Base-by-base conservation (phyloP, 2,329 filamentous ascomycete genomes). In the Alternaria viburni region DNA sequence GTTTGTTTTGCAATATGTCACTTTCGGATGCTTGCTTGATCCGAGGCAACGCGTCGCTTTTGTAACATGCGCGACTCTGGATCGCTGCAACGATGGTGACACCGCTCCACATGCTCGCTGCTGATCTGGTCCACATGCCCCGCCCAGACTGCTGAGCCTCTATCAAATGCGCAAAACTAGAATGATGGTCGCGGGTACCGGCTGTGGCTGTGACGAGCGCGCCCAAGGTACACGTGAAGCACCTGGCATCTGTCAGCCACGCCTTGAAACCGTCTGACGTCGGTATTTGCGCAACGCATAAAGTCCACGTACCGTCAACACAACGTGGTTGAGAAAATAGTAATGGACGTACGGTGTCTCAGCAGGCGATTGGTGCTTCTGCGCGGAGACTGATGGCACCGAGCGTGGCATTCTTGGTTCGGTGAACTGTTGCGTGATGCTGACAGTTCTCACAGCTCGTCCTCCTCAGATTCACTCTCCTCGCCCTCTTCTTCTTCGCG, bases 371-470 rank as follows among this genome's bases (percentile, higher is more conserved):
- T 17, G 36, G 23, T 28, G 32, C 52, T 54, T 44, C 52, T 44
- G 32, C 36, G 32, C 49, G 49, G 49, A 52, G 28, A 44, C 26
- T 13, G 17, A 56, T 43, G 23, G 51, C 47, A 45, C 59, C 51
- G 23, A 41, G 45, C 54, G 25, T 44, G 19, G 32, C n/a, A 51
- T 19, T 44, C 26, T 26, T 49, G 47, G 4, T 11, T 58, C 28
- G 19, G 54, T 43, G 52, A 43, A 51, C 12, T 21, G n/a, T 32
- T 25, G 28, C 44, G 54, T 45, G 21, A 32, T 32, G 43, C 26
- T 19, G 54, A 62, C 43, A 54, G 15, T 44, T 52, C 21, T 68
- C 60, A 62, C 44, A 62, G 51, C 51, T 68, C 65, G 17, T 66
- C 60, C 25, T 59, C 59, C 13, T 57, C 32, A 19, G 55, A 43